Conservation (phyloP, 208 protist species). For the Acanthamoeba culbertsoni region DNA sequence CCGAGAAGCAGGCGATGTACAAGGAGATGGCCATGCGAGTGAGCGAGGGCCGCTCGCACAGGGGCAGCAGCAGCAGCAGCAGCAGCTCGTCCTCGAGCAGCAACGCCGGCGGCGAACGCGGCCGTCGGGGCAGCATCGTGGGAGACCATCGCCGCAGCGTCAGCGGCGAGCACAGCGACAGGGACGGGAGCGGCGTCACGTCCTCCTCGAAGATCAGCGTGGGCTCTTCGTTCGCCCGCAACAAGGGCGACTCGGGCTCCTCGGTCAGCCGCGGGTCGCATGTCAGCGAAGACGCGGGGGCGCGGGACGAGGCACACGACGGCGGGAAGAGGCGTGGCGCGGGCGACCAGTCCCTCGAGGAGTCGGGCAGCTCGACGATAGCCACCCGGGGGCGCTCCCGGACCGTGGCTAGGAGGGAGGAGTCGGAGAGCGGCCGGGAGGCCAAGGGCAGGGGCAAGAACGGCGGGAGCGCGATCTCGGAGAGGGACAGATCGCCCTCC, state of each 20-base stretch:
- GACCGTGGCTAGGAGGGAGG: too few relatives aligned
- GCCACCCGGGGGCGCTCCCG: too few relatives aligned
- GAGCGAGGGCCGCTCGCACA: not conserved
- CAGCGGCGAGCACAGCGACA: not conserved
- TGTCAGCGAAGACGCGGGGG: too few relatives aligned
- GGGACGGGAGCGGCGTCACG: not conserved
- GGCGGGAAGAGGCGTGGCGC: too few relatives aligned
- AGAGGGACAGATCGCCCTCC: not conserved
- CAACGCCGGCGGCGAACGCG: not conserved
- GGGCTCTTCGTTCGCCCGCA: too few relatives aligned
- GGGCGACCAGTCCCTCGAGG: too few relatives aligned
- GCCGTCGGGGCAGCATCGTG: not conserved
- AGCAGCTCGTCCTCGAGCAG: conserved; percentile 22
- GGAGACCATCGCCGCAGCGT: not conserved
- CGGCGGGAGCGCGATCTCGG: not conserved
- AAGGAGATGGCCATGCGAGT: too few relatives aligned
- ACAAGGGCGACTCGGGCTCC: too few relatives aligned
- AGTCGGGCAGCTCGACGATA: too few relatives aligned
- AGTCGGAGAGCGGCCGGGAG: not conserved
- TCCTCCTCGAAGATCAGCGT: too few relatives aligned
- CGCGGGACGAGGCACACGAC: too few relatives aligned
- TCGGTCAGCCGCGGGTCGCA: too few relatives aligned
- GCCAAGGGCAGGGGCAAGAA: not conserved
- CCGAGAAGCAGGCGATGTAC: not conserved
- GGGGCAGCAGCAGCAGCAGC: conserved; percentile 17